Conservation (phyloP, 2,329 filamentous ascomycete species). For the Aspergillus melleus region DNA sequence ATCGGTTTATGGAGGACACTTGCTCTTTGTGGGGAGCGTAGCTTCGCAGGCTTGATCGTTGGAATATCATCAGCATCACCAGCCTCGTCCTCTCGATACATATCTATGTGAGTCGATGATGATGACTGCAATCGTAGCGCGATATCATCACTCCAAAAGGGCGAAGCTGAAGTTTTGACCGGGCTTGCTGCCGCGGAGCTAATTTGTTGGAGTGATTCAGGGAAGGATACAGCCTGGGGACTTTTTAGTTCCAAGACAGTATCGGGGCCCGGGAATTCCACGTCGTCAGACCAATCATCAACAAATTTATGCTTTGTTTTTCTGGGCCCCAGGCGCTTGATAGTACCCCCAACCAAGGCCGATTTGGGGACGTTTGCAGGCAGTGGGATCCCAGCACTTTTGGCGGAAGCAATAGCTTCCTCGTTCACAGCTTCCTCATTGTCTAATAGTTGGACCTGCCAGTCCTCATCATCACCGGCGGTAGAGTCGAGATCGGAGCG, state of each 20-base stretch:
- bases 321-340: constrained; percentile 79
- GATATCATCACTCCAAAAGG: constrained; percentile 31
- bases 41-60: constrained; percentile 69
- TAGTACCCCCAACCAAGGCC: constrained; percentile 86
- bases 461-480: constrained; percentile 76
- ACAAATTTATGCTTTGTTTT: constrained; percentile 72
- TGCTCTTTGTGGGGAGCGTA: constrained; percentile 53
- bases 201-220: constrained; percentile 68
- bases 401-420: constrained; percentile 84
- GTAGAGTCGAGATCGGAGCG: constrained; percentile 78
- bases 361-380: constrained; percentile 84
- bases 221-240: constrained; percentile 61
- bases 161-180: constrained; percentile 32
- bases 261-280: constrained; percentile 65
- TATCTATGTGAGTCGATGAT: constrained; percentile 57
- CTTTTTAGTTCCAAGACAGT: constrained; percentile 64
- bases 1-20: constrained; percentile 55
- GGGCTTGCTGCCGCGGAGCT: constrained; percentile 49
- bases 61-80: constrained; percentile 63
- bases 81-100: constrained; percentile 63
- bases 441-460: constrained; percentile 78
- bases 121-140: constrained; percentile 57
- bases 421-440: constrained; percentile 81
- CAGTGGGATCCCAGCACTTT: constrained; percentile 86
- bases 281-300: constrained; percentile 79